phyloP scores from a whole-genome alignment of 495 filamentous ascomycete species.

The Thozetella sp. region DNA sequence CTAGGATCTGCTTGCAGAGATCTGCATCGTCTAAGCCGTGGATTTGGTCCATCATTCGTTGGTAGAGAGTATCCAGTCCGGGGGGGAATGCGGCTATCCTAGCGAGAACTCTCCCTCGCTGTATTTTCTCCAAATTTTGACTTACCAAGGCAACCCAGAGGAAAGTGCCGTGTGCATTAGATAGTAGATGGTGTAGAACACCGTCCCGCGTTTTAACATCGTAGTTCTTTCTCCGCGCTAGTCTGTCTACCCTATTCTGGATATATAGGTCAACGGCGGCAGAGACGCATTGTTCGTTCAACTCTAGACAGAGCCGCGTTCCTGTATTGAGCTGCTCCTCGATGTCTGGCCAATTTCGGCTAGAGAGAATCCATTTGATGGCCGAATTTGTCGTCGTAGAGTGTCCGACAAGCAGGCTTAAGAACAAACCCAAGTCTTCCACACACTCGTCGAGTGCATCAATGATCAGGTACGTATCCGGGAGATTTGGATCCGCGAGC shows the following conservation, averaged over 20 bases:
- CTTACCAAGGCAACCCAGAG: conserved; percentile 32
- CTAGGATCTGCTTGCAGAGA: conserved; percentile 15
- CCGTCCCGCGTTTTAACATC: conserved; percentile 10
- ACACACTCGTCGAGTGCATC: conserved; percentile 55
- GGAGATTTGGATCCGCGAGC: conserved; percentile 24
- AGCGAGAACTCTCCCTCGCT: not conserved
- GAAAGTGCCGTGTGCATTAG: conserved; percentile 29
- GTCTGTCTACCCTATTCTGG: conserved; percentile 22
- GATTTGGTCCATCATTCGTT: conserved; percentile 19
- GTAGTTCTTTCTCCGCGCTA: conserved; percentile 14
- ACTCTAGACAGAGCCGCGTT: conserved; percentile 29
- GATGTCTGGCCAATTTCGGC: conserved; percentile 35
- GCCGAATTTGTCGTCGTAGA: conserved; percentile 13
- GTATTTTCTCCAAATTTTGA: conserved; percentile 15
- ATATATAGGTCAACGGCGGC: conserved; percentile 31
- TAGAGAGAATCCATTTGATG: conserved; percentile 43
- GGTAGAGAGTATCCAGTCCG: conserved; percentile 18
- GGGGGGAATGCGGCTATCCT: conserved; percentile 10
- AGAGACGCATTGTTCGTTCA: conserved; percentile 20
- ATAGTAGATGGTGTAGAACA: conserved; percentile 14
- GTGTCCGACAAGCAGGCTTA: conserved; percentile 30
- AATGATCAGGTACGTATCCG: conserved; percentile 33
- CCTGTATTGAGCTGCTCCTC: conserved; percentile 24
- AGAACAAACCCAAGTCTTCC: conserved; percentile 20
- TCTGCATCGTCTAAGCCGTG: not conserved